phyloP scores from a whole-genome alignment of 306 rosid genomes.

The Cicer judaicum region DNA sequence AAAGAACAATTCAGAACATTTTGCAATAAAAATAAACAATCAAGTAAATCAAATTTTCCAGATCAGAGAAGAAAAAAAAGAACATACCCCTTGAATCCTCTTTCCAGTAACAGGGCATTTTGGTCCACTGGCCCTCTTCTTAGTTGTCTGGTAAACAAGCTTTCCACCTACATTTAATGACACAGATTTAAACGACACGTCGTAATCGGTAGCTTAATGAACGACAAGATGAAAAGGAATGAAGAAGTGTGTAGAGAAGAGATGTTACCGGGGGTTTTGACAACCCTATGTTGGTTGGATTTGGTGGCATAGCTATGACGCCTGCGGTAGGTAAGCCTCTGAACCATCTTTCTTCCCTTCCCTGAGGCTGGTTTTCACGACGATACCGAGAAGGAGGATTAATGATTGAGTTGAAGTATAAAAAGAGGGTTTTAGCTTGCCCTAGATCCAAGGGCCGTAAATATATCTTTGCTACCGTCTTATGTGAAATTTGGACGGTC shows the following conservation, averaged over 20 bases:
- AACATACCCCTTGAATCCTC: slow-evolving; percentile 77
- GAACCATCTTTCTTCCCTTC: slow-evolving; percentile 57
- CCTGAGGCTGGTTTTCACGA: not conserved
- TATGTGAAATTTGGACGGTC: not conserved
- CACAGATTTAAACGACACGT: not conserved
- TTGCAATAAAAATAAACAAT: not conserved
- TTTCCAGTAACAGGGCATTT: slow-evolving; percentile 83
- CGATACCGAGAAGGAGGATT: not conserved
- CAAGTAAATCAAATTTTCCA: not conserved
- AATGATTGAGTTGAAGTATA: not conserved
- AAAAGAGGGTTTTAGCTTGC: slow-evolving; percentile 2
- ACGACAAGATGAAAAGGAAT: not conserved
- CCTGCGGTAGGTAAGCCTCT: slow-evolving; percentile 72
- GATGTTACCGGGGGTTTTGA: slow-evolving; percentile 68
- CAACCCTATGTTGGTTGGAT: slow-evolving; percentile 76
- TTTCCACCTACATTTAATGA: slow-evolving; percentile 59
- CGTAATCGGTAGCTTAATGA: not conserved
- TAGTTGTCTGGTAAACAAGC: slow-evolving; percentile 73
- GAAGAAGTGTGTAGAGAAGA: not conserved
- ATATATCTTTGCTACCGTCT: not conserved
- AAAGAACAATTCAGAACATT: not conserved
- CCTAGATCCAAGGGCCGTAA: slow-evolving; percentile 22
- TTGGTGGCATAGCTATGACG: slow-evolving; percentile 84
- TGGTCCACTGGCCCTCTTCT: slow-evolving; percentile 84
- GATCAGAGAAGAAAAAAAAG: not conserved